These are phyloP conservation scores for Phytophthora boehmeriae DNA, from an alignment of 352 stramenopile genomes.

Conservation along the genomic window DNA sequence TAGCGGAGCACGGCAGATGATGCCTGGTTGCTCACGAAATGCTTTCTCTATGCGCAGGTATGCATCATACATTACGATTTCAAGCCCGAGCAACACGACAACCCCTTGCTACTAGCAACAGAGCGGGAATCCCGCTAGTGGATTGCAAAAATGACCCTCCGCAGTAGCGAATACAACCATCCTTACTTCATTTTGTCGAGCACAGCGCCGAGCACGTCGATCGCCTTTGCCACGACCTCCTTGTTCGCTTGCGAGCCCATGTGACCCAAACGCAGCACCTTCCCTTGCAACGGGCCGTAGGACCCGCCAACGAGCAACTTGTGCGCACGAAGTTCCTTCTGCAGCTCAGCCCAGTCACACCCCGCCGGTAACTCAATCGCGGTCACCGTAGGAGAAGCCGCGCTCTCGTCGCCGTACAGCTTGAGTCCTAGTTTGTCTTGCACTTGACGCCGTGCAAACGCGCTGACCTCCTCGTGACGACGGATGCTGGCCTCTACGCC, in stretches of 20 bases:
- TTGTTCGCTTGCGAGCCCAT: constrained; percentile 59
- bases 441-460: constrained; percentile 39
- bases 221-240: constrained; percentile 37
- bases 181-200: constrained; percentile 40
- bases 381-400: constrained; percentile 53
- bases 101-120: constrained; percentile 53
- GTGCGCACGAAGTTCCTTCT: constrained; percentile 36
- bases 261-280: constrained; percentile 58
- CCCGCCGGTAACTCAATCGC: constrained; percentile 43
- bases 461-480: constrained; percentile 43
- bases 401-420: constrained; percentile 40
- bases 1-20: neutral
- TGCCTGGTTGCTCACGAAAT: neutral
- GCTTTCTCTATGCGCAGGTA: constrained; percentile 22
- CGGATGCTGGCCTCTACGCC: constrained; percentile 32
- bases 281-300: constrained; percentile 48
- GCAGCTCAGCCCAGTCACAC: constrained; percentile 36
- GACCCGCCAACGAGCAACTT: constrained; percentile 52
- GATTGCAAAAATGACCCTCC: too few relatives aligned
- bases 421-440: constrained; percentile 35
- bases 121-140: constrained; percentile 34
- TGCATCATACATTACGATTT: constrained; percentile 70
- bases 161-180: constrained; percentile 1
- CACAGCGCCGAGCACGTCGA: constrained; percentile 34
- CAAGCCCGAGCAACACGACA: constrained; percentile 67